Evolutionary conservation across 2,329 filamentous ascomycete genomes (phyloP), one percentile per base, ranked within the genome.

Genomic region (Pseudopyricularia cyperi): DNA sequence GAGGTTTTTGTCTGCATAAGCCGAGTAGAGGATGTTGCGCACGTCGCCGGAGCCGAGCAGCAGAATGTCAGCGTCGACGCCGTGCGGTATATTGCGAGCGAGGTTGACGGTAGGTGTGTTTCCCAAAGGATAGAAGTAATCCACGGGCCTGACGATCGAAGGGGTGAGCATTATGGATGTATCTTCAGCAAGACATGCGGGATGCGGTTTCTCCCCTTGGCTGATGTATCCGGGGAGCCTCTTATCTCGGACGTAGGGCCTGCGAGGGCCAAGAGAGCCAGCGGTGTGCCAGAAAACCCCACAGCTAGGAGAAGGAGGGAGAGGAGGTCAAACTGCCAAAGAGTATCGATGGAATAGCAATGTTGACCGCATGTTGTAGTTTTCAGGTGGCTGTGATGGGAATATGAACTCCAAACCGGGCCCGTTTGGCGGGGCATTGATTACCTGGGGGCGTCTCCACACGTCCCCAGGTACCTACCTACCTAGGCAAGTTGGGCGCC

Each of bases 21-120:
- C 59, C 0, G 78, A 80, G 57, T 73, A 82, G 1, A 83, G 62
- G 28, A 83, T 68, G 55, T 77, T 75, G 12, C 77, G 70, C 44
- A 74, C 63, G 63, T 83, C 79, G 11, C 76, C 76, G 52, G 74
- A 79, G 2, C 74, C 77, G 3, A 83, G 66, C 1, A 75, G 66
- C 15, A 83, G 66, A 5, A 81, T 62, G 47, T 70, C 62, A 2
- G 69, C 75, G 58, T 75, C 65, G n/a, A 70, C 55, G 4, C 73
- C 75, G 9, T 71, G 71, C 0, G 76, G 73, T 2, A 79, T 56
- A 33, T 66, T 62, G 48, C 69, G 64, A 0, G 71, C 72, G 8
- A 81, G 61, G 56, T 68, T 73, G 7, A 71, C 64, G 5, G 79
- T 75, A 3, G 77, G 73, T 0, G 72, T 78, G 59, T 77, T 77